Percentiles rank a stretch among this genome's conserved stretches.
Evolutionary conservation across 106 monocot species (phyloP).

Genomic region (Dendrobium officinale): DNA sequence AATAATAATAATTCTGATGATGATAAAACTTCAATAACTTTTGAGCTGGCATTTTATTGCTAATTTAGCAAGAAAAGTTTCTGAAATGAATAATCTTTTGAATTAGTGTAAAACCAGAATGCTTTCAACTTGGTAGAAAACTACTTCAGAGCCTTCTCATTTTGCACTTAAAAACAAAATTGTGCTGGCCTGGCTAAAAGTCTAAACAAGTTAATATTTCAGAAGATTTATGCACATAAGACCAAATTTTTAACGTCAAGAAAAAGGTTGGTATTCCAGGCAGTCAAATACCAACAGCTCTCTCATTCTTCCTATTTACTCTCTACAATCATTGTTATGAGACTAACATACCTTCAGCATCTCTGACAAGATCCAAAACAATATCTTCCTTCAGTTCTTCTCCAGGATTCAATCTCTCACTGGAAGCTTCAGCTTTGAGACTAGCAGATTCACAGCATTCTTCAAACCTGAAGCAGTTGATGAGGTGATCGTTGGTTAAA

Average conservation of each 20-base stretch:
- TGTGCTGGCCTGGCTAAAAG: background rate
- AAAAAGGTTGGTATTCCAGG: background rate
- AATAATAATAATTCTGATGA: no score
- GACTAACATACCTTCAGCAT: background rate
- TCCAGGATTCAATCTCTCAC: background rate
- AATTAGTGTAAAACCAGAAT: background rate
- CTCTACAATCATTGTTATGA: background rate
- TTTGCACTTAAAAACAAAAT: background rate
- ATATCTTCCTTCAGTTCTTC: background rate
- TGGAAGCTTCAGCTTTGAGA: background rate
- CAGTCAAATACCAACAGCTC: background rate
- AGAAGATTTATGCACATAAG: background rate
- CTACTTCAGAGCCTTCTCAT: background rate
- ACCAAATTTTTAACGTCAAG: background rate
- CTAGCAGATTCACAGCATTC: background rate
- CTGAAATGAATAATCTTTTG: background rate
- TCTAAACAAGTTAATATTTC: background rate
- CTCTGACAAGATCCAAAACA: background rate
- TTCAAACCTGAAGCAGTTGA: conserved; percentile 33
- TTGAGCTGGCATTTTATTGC: background rate
- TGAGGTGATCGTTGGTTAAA: conserved; percentile 51
- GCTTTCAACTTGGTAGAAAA: background rate
- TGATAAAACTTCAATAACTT: no score
- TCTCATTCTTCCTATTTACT: background rate
- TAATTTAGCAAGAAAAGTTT: background rate